These are phyloP conservation scores for Erodium trifolium DNA, from an alignment of 441 rosid species.

Conservation along the genomic window DNA sequence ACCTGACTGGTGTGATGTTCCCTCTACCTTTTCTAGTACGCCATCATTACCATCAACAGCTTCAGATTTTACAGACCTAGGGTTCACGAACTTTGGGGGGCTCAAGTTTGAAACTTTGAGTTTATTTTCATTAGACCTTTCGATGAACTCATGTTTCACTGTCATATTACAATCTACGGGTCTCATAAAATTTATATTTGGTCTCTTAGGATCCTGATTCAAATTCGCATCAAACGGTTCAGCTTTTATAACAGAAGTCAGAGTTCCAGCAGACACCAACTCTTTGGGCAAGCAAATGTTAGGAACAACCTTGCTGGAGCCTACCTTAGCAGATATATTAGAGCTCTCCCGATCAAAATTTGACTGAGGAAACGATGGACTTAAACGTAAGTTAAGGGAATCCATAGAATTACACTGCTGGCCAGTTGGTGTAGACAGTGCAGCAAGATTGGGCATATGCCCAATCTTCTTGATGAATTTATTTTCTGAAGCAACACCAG, in stretches of 20 bases:
- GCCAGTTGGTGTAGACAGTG: constrained; percentile 21
- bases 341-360: constrained; percentile 26
- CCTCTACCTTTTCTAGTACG: constrained; percentile 27
- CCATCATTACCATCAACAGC: constrained; percentile 29
- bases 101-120: constrained; percentile 20
- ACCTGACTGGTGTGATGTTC: constrained; percentile 20
- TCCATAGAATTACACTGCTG: constrained; percentile 22
- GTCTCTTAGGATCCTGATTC: constrained; percentile 23
- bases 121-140: constrained; percentile 23
- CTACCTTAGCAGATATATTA: constrained; percentile 23
- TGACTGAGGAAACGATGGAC: constrained; percentile 26
- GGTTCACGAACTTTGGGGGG: constrained; percentile 22
- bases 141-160: constrained; percentile 45
- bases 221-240: constrained; percentile 49
- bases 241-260: constrained; percentile 32
- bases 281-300: constrained; percentile 18
- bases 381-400: constrained; percentile 53
- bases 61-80: constrained; percentile 43
- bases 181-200: constrained; percentile 18
- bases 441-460: constrained; percentile 17
- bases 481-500: constrained; percentile 22
- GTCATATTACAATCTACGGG: constrained; percentile 11
- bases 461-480: constrained; percentile 22
- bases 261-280: not conserved
- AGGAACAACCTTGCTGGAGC: constrained; percentile 16